These are phyloP conservation scores for Logfia minima DNA, from an alignment of 129 eudicot genomes.

Conservation along the genomic window DNA sequence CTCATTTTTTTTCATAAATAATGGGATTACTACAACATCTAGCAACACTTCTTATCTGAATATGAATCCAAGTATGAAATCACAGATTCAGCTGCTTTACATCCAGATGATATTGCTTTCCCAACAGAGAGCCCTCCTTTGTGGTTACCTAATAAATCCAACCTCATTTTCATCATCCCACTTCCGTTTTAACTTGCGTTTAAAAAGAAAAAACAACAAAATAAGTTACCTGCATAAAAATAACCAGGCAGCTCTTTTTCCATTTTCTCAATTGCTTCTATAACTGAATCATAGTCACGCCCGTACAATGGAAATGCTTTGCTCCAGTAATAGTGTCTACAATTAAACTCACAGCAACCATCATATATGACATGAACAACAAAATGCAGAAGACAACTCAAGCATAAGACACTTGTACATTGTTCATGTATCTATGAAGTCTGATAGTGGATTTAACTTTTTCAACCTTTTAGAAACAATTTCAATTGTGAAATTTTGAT, in stretches of 20 bases:
- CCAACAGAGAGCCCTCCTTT: conserved; percentile 95
- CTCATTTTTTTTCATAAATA: not conserved
- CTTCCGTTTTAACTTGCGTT: not conserved
- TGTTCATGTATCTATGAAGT: conserved; percentile 9
- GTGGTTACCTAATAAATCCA: conserved; percentile 65
- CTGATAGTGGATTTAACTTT: not conserved
- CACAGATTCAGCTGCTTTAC: conserved; percentile 91
- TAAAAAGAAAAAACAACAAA: not conserved
- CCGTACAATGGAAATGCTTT: conserved; percentile 94
- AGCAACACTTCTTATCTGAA: conserved; percentile 34
- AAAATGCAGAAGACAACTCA: not conserved
- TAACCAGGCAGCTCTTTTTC: conserved; percentile 85
- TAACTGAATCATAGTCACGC: conserved; percentile 61
- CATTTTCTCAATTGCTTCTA: conserved; percentile 84
- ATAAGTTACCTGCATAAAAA: conserved; percentile 77
- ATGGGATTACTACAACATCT: not conserved
- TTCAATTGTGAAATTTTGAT: not conserved
- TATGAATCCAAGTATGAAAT: conserved; percentile 77
- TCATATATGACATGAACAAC: conserved; percentile 1
- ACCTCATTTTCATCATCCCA: not conserved
- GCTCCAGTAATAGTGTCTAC: conserved; percentile 90
- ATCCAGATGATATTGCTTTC: conserved; percentile 85
- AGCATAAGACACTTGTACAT: conserved; percentile 12
- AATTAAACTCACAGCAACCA: conserved; percentile 25
- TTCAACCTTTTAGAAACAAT: conserved; percentile 13